Percentiles rank a stretch among this genome's conserved stretches.
Conservation (phyloP, 2,329 filamentous ascomycete species). For the Bipolaris cookei region DNA sequence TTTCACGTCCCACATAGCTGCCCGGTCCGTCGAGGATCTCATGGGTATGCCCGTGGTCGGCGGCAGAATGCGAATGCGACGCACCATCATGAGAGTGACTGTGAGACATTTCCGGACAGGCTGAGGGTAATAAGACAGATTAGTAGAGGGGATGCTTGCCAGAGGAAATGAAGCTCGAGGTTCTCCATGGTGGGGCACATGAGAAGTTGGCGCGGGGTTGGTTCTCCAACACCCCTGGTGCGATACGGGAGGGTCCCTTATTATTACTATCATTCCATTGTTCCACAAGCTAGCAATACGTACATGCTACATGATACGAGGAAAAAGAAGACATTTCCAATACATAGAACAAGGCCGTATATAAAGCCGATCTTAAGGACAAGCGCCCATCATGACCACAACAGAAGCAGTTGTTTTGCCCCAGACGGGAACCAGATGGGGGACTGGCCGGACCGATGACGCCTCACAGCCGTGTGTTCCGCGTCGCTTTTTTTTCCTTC, state of each 20-base stretch:
- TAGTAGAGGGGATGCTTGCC: neutral
- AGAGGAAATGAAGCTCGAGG: constrained; percentile 13
- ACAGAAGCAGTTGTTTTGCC: constrained; percentile 5
- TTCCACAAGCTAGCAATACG: no score
- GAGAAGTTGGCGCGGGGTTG: constrained; percentile 23
- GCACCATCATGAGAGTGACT: constrained; percentile 46
- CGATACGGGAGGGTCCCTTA: constrained; percentile 2
- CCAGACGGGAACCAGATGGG: constrained; percentile 1
- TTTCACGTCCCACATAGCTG: constrained; percentile 86
- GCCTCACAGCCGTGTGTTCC: constrained; percentile 6
- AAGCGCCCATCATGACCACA: constrained; percentile 19
- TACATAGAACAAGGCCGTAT: constrained; percentile 7
- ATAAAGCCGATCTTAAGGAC: constrained; percentile 15
- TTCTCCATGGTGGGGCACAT: constrained; percentile 31
- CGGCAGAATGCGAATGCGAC: constrained; percentile 55
- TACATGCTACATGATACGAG: neutral
- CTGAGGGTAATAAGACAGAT: neutral
- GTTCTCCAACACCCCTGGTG: constrained; percentile 9
- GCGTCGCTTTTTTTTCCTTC: constrained; percentile 17
- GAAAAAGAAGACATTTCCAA: neutral
- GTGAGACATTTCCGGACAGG: constrained; percentile 34
- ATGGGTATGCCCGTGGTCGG: constrained; percentile 90
- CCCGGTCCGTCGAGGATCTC: constrained; percentile 95
- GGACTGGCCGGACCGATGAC: constrained; percentile 14
- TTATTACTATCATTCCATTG: neutral